Evolutionary conservation across 352 stramenopile species (phyloP).

Genomic region (Phytopythium delawarense): DNA sequence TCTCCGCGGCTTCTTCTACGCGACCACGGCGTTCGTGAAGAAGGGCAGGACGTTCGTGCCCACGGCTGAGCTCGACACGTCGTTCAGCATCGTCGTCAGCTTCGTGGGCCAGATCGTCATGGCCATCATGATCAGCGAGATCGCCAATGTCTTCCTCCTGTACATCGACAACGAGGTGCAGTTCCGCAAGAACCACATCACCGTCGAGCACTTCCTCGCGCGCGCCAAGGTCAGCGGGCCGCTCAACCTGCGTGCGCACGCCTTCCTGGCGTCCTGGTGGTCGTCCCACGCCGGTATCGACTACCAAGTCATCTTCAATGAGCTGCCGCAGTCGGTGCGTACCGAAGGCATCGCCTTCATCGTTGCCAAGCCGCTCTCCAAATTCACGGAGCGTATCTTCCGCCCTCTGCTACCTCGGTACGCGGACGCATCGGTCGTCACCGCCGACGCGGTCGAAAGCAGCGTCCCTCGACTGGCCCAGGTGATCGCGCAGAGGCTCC

Average conservation of each 20-base stretch:
- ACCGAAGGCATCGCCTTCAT: slow-evolving; percentile 46
- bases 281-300: slow-evolving; percentile 52
- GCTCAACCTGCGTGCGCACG: slow-evolving; percentile 34
- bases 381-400: slow-evolving; percentile 43
- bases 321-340: slow-evolving; percentile 40
- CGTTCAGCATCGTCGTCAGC: slow-evolving; percentile 47
- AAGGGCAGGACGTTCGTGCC: slow-evolving; percentile 51
- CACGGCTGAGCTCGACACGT: slow-evolving; percentile 32
- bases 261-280: slow-evolving; percentile 55
- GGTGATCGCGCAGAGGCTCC: slow-evolving; percentile 40
- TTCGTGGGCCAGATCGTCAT: slow-evolving; percentile 60
- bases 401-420: slow-evolving; percentile 22
- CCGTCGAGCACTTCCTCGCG: slow-evolving; percentile 40
- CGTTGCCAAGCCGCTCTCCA: slow-evolving; percentile 32
- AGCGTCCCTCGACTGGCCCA: slow-evolving; percentile 27
- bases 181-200: slow-evolving; percentile 71
- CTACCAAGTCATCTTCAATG: slow-evolving; percentile 52
- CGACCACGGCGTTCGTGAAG: slow-evolving; percentile 55
- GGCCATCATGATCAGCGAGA: slow-evolving; percentile 74
- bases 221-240: slow-evolving; percentile 31
- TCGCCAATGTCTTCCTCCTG: slow-evolving; percentile 57
- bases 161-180: slow-evolving; percentile 63
- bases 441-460: background rate
- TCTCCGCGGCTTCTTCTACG: slow-evolving; percentile 47
- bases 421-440: background rate